phyloP scores from a whole-genome alignment of 257 asterid genomes.

The Solanum stenotomum region DNA sequence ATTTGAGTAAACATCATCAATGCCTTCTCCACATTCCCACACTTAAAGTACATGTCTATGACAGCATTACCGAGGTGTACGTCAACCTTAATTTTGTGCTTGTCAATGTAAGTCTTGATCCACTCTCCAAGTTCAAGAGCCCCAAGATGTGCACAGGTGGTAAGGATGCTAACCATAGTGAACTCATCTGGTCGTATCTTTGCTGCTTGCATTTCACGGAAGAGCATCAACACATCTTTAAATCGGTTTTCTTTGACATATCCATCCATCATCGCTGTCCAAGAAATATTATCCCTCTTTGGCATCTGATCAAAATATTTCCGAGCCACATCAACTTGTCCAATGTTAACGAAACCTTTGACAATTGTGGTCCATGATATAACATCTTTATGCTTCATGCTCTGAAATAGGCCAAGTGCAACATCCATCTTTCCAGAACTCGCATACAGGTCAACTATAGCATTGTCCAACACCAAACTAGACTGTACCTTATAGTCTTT shows the following conservation, averaged over 20 bases:
- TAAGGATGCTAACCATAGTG: conserved; percentile 20
- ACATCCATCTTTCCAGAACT: conserved; percentile 15
- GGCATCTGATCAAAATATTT: conserved; percentile 24
- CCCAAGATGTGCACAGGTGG: conserved; percentile 25
- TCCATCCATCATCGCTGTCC: conserved; percentile 27
- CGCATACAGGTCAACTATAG: conserved; percentile 14
- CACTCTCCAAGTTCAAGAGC: conserved; percentile 26
- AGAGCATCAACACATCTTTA: conserved; percentile 18
- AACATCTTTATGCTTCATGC: conserved; percentile 16
- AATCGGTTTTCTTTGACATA: conserved; percentile 14
- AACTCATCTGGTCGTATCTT: conserved; percentile 16
- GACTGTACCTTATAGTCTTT: conserved; percentile 9
- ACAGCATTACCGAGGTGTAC: conserved; percentile 17
- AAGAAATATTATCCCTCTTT: conserved; percentile 20
- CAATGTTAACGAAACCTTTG: conserved; percentile 13
- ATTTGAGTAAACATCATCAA: neutral
- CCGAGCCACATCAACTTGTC: conserved; percentile 15
- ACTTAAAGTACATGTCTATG: conserved; percentile 26
- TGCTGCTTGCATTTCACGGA: conserved; percentile 23
- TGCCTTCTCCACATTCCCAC: conserved; percentile 22
- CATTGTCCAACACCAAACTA: conserved; percentile 11
- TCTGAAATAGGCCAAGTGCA: conserved; percentile 12
- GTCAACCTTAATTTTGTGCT: conserved; percentile 8
- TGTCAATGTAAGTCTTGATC: conserved; percentile 17
- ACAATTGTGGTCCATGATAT: conserved; percentile 22